Evolutionary conservation across 768 basidiomycete genomes (phyloP).

Genomic region (Hericium alpestre): DNA sequence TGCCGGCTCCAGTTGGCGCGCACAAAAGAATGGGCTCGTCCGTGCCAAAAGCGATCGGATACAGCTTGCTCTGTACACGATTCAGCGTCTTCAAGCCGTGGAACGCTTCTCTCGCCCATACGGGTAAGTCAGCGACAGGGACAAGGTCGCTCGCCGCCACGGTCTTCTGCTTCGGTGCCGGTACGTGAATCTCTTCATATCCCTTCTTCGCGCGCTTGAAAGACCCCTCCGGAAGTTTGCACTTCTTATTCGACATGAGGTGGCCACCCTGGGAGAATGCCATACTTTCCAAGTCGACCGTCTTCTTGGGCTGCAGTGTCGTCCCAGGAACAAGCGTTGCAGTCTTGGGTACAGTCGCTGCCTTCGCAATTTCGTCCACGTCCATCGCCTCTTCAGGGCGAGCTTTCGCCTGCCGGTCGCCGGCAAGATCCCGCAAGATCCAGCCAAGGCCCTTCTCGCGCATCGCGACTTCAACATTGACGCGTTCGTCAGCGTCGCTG

Average conservation of each 20-base stretch:
- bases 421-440: conserved; percentile 83
- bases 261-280: conserved; percentile 96
- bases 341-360: conserved; percentile 54
- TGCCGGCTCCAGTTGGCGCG: conserved; percentile 97
- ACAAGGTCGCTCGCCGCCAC: conserved; percentile 58
- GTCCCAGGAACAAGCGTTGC: conserved; percentile 84
- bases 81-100: conserved; percentile 69
- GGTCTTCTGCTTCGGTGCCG: conserved; percentile 75
- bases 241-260: conserved; percentile 98
- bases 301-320: conserved; percentile 72
- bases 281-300: conserved; percentile 86
- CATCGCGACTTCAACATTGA: conserved; percentile 97
- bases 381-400: conserved; percentile 60
- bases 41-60: conserved; percentile 85
- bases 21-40: conserved; percentile 94
- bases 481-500: conserved; percentile 75
- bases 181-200: conserved; percentile 96
- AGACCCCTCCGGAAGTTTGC: conserved; percentile 93
- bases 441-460: conserved; percentile 93
- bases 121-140: conserved; percentile 60
- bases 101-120: conserved; percentile 85
- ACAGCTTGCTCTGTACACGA: conserved; percentile 87
- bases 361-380: conserved; percentile 49
- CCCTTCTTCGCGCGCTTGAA: conserved; percentile 96
- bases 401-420: conserved; percentile 60